Evolutionary conservation across 2,329 filamentous ascomycete species (phyloP), one percentile per base, ranked within the genome.

Genomic region (Laburnicola sp.): DNA sequence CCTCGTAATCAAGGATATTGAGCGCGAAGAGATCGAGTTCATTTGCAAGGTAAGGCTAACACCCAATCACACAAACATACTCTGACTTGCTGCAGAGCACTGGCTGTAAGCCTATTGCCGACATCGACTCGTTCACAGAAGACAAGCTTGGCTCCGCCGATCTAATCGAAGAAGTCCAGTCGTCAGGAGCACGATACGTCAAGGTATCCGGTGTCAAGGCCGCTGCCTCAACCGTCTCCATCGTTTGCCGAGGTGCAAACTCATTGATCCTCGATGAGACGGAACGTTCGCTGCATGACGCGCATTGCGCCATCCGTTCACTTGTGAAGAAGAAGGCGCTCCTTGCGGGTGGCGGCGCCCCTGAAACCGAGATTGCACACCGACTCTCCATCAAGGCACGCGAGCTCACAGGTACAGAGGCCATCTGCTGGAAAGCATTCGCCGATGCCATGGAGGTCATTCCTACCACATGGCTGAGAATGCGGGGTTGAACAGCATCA

Each of bases 261-360:
- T 84, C 81, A 53, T 81, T 99, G 59, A 97, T 99, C 68, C 81
- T 99, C 43, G 94, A 99, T 71, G 94, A 99, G 78, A 95, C 94
- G 0, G 94, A 97, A 81, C 90, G 94, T 65, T 94, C 89, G 62
- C 83, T 99, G 48, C 94, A 99, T 81, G 94, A 99, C 68, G 94
- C 94, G 27, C 91, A 97, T 59, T 99, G 94, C 73, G 94, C 97
- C 44, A 92, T 99, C 64, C 88, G 94, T 65, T 99, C 94, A 72
- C 78, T 99, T 54, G 94, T 99, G 63, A 99, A 99, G 86, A 99
- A 97, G 85, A 96, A 95, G 63, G 94, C 94, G n/a, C 84, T 99
- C 50, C 96, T 99, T 66, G 93, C 95, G 10, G 94, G 94, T 74
- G 94, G 94, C 68, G 94, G 94, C 71, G 94, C 94, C 2, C 90